A percentile compares a stretch with the other conserved stretches of the same genome.
These are phyloP conservation scores for Ambrosia artemisiifolia DNA, from an alignment of 129 eudicot species.

Conservation along the genomic window DNA sequence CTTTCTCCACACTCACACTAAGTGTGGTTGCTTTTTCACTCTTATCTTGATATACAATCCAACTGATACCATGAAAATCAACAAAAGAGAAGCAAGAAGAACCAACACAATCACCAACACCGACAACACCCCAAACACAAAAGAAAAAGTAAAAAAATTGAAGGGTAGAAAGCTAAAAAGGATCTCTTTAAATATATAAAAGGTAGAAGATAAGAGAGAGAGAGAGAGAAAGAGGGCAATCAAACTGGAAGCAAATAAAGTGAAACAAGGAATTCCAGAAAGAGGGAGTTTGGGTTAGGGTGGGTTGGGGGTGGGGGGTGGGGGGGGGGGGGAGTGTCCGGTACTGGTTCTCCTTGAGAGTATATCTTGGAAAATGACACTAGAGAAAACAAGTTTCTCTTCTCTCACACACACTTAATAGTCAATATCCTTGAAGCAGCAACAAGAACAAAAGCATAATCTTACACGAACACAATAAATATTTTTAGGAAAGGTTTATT, in stretches of 20 bases:
- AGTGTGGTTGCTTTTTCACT: conserved; percentile 18
- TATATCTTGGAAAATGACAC: conserved; percentile 83
- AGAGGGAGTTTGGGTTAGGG: conserved; percentile 22
- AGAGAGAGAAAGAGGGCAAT: conserved; percentile 1
- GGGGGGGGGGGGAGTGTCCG: conserved; percentile 18
- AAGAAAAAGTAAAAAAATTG: conserved; percentile 30
- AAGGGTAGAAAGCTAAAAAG: conserved; percentile 31
- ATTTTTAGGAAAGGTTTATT: background rate
- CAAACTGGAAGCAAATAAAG: conserved; percentile 32
- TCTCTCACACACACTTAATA: background rate
- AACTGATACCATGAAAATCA: conserved; percentile 31
- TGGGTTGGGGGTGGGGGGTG: background rate
- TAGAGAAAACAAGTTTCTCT: conserved; percentile 44
- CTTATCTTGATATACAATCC: conserved; percentile 29
- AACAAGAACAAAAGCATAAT: conserved; percentile 1
- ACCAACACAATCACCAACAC: conserved; percentile 36
- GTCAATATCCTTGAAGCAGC: background rate
- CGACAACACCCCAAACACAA: conserved; percentile 30
- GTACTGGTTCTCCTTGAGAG: conserved; percentile 60
- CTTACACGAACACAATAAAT: background rate
- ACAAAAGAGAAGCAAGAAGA: conserved; percentile 27
- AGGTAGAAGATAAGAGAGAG: conserved; percentile 28
- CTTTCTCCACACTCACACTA: conserved; percentile 28
- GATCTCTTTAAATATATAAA: conserved; percentile 29
- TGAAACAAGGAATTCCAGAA: conserved; percentile 45